Conservation (phyloP, 2,329 filamentous ascomycete genomes). For the Dothistroma septosporum region DNA sequence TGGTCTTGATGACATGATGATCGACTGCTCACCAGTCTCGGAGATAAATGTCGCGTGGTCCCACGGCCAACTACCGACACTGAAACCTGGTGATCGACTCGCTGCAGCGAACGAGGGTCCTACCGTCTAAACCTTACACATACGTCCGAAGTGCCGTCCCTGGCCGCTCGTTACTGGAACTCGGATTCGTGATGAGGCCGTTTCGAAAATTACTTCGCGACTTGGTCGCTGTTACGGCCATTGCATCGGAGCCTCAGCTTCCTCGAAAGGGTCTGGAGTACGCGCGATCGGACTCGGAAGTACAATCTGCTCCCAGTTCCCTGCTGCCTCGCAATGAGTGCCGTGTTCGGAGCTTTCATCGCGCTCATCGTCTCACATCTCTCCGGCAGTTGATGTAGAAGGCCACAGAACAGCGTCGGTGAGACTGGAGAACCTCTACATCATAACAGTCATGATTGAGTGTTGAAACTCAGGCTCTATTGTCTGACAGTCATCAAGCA, state of each 20-base stretch:
- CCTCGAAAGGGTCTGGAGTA: background rate
- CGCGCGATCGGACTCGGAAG: background rate
- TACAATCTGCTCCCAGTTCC: background rate
- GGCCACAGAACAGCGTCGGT: background rate
- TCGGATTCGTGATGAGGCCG: background rate
- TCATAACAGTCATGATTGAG: background rate
- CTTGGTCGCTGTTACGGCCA: background rate
- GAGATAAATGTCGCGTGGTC: background rate
- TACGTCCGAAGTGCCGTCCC: background rate
- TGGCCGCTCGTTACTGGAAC: background rate
- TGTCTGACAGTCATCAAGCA: background rate
- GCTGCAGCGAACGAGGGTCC: background rate
- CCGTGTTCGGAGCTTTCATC: background rate
- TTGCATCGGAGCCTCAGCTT: background rate
- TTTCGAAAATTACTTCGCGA: background rate
- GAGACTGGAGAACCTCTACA: background rate
- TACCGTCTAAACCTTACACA: background rate
- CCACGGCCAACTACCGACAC: background rate
- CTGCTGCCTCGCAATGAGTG: background rate
- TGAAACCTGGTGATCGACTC: conserved; percentile 1
- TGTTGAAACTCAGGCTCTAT: background rate
- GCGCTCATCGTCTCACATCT: background rate
- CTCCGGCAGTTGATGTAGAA: background rate
- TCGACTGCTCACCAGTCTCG: background rate
- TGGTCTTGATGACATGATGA: background rate